Conservation (phyloP, 2,329 filamentous ascomycete species). For the Cylindrodendrum hubeiense region DNA sequence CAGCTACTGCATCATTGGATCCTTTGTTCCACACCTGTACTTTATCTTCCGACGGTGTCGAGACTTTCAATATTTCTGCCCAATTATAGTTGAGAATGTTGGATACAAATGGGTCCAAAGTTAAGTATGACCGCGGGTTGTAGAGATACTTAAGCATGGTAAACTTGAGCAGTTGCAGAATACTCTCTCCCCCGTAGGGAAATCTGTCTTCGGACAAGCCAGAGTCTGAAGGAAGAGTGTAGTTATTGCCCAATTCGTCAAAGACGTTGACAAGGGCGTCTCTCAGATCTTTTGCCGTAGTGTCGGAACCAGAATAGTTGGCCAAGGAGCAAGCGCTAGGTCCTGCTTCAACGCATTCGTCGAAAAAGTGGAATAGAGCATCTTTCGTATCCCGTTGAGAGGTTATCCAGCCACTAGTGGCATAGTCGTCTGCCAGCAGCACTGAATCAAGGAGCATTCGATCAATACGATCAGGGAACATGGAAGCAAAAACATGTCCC, state of each 20-base stretch:
- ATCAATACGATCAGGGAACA: conserved; percentile 39
- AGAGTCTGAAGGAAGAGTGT: background rate
- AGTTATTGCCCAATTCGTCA: background rate
- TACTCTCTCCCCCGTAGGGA: no score
- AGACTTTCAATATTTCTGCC: no score
- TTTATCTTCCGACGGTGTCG: no score
- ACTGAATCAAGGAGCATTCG: conserved; percentile 35
- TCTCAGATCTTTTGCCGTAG: conserved; percentile 1
- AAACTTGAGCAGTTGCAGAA: no score
- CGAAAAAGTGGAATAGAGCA: conserved; percentile 3
- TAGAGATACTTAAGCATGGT: no score
- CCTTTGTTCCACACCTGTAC: conserved; percentile 17
- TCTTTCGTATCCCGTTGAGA: conserved; percentile 26
- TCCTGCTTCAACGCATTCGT: conserved; percentile 13
- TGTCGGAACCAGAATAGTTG: conserved; percentile 7
- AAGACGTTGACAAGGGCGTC: background rate
- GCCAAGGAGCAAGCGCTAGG: conserved; percentile 2
- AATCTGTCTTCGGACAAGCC: no score
- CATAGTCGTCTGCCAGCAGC: conserved; percentile 28
- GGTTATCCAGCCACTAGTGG: background rate
- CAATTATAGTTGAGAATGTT: no score
- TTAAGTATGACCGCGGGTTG: no score
- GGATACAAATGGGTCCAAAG: no score
- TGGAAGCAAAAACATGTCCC: conserved; percentile 32
- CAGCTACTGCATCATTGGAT: background rate